Conservation (phyloP, 2,329 filamentous ascomycete genomes). For the Aureobasidium sp. region DNA sequence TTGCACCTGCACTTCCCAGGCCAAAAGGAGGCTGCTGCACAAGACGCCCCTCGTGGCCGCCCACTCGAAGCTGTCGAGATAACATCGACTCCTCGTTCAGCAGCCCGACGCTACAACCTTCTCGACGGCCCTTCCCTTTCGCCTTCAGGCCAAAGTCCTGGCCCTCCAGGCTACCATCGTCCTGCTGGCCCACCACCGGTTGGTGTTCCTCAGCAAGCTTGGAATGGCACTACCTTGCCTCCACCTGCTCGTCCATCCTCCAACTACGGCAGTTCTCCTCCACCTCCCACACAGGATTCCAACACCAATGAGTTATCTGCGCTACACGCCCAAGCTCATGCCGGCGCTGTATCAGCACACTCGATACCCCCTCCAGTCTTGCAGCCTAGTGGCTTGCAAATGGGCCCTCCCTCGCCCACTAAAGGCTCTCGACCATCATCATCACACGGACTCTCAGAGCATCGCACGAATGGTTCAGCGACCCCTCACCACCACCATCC, state of each 20-base stretch:
- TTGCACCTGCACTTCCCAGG: conserved; percentile 43
- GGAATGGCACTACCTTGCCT: conserved; percentile 23
- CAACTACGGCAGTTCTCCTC: conserved; percentile 19
- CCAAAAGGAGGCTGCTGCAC: not conserved
- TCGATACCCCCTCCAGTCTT: conserved; percentile 18
- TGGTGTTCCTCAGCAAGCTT: conserved; percentile 23
- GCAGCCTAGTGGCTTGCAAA: conserved; percentile 16
- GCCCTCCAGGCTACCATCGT: conserved; percentile 32
- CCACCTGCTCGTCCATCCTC: conserved; percentile 20
- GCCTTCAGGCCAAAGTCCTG: conserved; percentile 37
- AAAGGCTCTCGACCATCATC: conserved; percentile 17
- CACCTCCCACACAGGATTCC: conserved; percentile 13
- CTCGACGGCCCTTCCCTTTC: conserved; percentile 34
- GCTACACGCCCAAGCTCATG: conserved; percentile 28
- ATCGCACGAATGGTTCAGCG: conserved; percentile 24
- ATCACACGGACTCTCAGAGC: conserved; percentile 6
- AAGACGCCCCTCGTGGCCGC: conserved; percentile 21
- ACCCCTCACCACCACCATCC: conserved; percentile 18
- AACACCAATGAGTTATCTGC: conserved; percentile 20
- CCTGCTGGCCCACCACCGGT: conserved; percentile 16
- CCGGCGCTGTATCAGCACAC: conserved; percentile 24
- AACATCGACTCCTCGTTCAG: conserved; percentile 16
- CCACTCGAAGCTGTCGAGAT: conserved; percentile 19
- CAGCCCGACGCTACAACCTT: conserved; percentile 16
- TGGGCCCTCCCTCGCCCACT: conserved; percentile 19